Conservation (phyloP, 164 flowering plant genomes). For the Cinnamomum micranthum region DNA sequence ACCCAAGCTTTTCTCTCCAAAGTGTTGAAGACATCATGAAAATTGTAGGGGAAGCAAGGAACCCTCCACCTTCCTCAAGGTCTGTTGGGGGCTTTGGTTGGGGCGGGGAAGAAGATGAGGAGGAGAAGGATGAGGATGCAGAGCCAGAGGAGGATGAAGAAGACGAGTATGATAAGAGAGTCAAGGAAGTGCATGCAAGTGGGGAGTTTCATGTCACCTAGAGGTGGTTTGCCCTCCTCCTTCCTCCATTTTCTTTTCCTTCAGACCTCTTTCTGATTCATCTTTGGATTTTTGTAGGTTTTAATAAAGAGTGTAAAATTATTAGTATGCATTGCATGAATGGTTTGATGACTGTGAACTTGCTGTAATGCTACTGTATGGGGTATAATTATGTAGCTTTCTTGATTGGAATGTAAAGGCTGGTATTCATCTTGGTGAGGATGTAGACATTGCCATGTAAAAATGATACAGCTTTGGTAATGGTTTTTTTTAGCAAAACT, state of each 20-base stretch:
- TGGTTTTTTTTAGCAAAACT: no score
- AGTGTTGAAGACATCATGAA: constrained; percentile 86
- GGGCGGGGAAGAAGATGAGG: constrained; percentile 60
- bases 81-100: constrained; percentile 67
- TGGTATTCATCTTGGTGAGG: no score
- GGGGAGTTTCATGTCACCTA: constrained; percentile 54
- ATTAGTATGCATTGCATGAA: not conserved
- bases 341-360: not conserved
- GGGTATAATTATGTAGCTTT: no score
- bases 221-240: not conserved
- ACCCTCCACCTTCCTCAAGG: constrained; percentile 56
- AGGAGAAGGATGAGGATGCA: constrained; percentile 27
- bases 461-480: no score
- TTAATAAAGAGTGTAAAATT: not conserved
- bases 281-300: constrained; percentile 9
- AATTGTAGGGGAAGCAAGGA: constrained; percentile 82
- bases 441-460: no score
- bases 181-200: constrained; percentile 74
- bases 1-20: constrained; percentile 65
- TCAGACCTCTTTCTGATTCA: not conserved
- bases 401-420: no score
- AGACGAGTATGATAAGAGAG: constrained; percentile 79
- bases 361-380: not conserved
- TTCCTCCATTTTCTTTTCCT: no score
- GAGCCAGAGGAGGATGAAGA: constrained; percentile 50